These are phyloP conservation scores for Globisporangium cylindrosporum DNA, from an alignment of 352 stramenopile genomes.

Conservation along the genomic window DNA sequence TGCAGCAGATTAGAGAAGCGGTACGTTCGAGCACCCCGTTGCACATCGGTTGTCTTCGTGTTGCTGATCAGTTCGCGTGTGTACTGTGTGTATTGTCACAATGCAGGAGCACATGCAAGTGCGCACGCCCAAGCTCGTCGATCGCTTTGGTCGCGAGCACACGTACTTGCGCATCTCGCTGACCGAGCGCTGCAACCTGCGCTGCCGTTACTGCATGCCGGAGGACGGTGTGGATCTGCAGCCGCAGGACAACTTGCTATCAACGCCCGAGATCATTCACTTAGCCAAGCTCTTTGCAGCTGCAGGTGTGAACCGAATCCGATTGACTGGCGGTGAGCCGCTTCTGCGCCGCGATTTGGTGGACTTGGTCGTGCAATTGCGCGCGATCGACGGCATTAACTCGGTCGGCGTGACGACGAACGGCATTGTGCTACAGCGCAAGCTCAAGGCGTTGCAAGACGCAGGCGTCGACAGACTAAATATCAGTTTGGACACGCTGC, in stretches of 20 bases:
- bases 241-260: slow-evolving; percentile 74
- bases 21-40: not conserved
- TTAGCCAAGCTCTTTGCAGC: slow-evolving; percentile 88
- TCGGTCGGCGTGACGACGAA: slow-evolving; percentile 97
- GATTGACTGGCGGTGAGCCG: slow-evolving; percentile 95
- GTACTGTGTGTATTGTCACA: not conserved
- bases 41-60: not conserved
- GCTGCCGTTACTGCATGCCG: slow-evolving; percentile 97
- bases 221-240: slow-evolving; percentile 90
- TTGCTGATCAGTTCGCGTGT: not conserved
- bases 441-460: slow-evolving; percentile 76
- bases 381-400: slow-evolving; percentile 63
- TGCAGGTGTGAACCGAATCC: slow-evolving; percentile 90
- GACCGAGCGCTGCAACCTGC: slow-evolving; percentile 95
- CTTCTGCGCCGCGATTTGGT: slow-evolving; percentile 59
- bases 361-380: slow-evolving; percentile 45
- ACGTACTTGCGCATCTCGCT: slow-evolving; percentile 96
- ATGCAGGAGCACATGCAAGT: slow-evolving; percentile 10
- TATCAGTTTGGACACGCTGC: slow-evolving; percentile 96
- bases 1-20: slow-evolving; percentile 21
- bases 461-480: slow-evolving; percentile 91
- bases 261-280: slow-evolving; percentile 89
- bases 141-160: slow-evolving; percentile 90
- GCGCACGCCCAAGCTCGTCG: slow-evolving; percentile 39
- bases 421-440: slow-evolving; percentile 88